Evolutionary conservation across 495 filamentous ascomycete species (phyloP), one percentile per base, ranked within the genome.

Genomic region (Hypoxylon perforatum): DNA sequence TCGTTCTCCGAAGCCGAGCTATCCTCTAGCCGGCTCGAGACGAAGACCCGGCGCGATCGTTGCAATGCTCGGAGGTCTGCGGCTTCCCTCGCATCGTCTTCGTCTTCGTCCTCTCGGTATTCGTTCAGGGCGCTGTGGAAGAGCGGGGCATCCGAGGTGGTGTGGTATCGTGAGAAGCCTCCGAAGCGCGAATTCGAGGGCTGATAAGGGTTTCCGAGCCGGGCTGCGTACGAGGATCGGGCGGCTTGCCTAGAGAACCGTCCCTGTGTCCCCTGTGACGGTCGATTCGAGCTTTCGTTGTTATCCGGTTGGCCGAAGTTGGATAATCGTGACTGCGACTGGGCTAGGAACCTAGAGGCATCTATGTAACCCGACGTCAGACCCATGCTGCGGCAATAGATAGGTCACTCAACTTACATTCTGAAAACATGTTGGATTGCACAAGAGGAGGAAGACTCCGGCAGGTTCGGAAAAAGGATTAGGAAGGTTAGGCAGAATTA

Each of bases 331-430:
- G 95, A 96, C 80, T 97, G 94, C 54, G 95, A 98, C 85, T 99
- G 95, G 49, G 95, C 93, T 63, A 99, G 88, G 75, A 99, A 99
- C 51, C 90, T 90, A 54, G 96, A 98, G 69, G 95, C 95, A 90
- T 99, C 95, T 99, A 17, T 66, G 9, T 51, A 30, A 63, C 25
- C 60, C 38, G 41, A 46, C 52, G 57, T 74, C 61, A 73, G 61
- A 56, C 15, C 53, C 3, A 42, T 42, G 38, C 17, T 45, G 62
- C 55, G 51, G 55, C 41, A 47, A 69, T 23, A 21, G 36, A 36
- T 33, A 60, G 30, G 23, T 38, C 11, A 1, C 25, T 49, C 55
- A 28, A 84, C 94, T 82, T 86, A 97, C 94, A 97, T 90, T 97
- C 94, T 33, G 94, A 98, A 80, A 98, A 98, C 94, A 98, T 98